These are phyloP conservation scores for Corymbia calophylla DNA, from an alignment of 441 rosid genomes.

Conservation along the genomic window DNA sequence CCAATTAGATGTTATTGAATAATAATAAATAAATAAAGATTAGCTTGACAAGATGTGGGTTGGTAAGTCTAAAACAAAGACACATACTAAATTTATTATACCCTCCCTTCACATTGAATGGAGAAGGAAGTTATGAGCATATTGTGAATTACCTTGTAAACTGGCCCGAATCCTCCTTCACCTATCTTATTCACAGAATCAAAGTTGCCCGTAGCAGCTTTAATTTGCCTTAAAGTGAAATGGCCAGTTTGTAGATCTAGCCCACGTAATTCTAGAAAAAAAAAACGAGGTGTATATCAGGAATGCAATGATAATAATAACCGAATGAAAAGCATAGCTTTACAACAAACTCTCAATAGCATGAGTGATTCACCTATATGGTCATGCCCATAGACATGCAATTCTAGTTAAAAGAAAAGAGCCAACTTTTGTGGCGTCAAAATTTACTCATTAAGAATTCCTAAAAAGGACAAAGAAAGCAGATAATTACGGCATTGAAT, in stretches of 20 bases:
- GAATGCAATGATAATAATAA: background rate
- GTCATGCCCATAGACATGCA: background rate
- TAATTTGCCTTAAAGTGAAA: slow-evolving; percentile 65
- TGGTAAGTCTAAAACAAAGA: background rate
- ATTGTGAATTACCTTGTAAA: slow-evolving; percentile 46
- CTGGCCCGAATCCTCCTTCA: slow-evolving; percentile 90
- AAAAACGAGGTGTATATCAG: background rate
- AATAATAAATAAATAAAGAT: background rate
- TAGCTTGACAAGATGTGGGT: background rate
- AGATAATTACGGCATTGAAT: background rate
- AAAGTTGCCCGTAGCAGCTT: slow-evolving; percentile 65
- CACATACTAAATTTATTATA: background rate
- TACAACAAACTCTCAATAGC: background rate
- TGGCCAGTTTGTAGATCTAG: slow-evolving; percentile 59
- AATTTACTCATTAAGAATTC: background rate
- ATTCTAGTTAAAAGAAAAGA: background rate
- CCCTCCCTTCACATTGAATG: background rate
- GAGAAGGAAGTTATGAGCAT: background rate
- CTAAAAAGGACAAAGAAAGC: background rate
- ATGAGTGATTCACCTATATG: background rate
- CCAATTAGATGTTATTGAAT: background rate
- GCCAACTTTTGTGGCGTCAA: background rate
- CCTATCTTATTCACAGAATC: slow-evolving; percentile 66
- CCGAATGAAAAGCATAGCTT: rapidly evolving
- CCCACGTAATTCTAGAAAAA: slow-evolving; percentile 34